Base-by-base conservation (phyloP, 2,329 filamentous ascomycete genomes). In the Reticulascus tulasneorum region DNA sequence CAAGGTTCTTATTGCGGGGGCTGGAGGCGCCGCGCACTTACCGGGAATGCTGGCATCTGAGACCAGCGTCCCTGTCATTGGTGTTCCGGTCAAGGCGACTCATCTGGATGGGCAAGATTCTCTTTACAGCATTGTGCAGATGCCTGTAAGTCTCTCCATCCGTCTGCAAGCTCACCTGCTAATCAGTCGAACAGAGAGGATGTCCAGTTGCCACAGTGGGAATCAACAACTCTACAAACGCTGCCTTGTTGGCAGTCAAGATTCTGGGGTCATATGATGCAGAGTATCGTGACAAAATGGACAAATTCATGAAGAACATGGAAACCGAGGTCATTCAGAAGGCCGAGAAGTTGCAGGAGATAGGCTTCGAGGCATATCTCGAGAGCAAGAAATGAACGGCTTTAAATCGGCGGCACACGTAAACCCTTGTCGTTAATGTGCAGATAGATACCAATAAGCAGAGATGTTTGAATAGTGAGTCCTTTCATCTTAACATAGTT, bases 221-320 rank as follows among this genome's bases (percentile, higher is more conserved):
- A 9, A 87, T 89, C 58, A 86, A 87, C 60, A 89, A 89, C 62
- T 84, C 81, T 17, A 83, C 83, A 37, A 90, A 89, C 50, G 85
- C 85, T 1, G 84, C 79, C 1, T 66, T 88, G 13, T 62, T 87
- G n/a, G 84, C 84, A 0, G 73, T 82, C 15, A 67, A 82, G 13
- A 83, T 87, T 22, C 57, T 89, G 4, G 82, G 81, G 4, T 59
- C 74, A 4, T 67, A 64, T 23, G 73, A 82, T 38, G 60, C 64
- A 11, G 67, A 62, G n/a, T 67, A 84, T n/a, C 61, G 68, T 32
- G 60, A 72, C 40, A 69, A 71, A 48, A 68, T 86, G 65, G 70
- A 69, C 44, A 61, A 68, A 13, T 88, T 85, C 54, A 75, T 79
- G 56, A 60, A 68, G 33, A 67, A 74, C 7, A 82, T 84, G 64